A percentile compares a stretch with the other conserved stretches of the same genome.
phyloP scores from a whole-genome alignment of 2,329 filamentous ascomycete genomes.

The Diaporthe sp. region DNA sequence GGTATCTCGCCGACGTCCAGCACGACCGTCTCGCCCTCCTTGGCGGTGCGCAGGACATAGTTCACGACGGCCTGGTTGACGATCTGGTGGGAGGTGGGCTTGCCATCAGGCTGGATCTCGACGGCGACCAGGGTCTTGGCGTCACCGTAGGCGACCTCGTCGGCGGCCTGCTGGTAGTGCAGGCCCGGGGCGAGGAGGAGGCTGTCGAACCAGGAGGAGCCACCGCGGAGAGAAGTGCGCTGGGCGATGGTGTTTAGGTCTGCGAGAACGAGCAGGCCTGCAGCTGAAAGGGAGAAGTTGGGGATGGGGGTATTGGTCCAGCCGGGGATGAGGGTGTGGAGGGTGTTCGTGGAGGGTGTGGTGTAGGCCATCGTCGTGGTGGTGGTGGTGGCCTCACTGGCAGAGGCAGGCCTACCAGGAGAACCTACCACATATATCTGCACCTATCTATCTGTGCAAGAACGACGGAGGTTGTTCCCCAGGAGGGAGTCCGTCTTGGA shows the following conservation, averaged over 20 bases:
- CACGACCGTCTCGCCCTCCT: conserved; percentile 68
- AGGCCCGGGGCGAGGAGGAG: conserved; percentile 72
- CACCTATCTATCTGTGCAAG: background rate
- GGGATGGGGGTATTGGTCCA: conserved; percentile 64
- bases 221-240: conserved; percentile 69
- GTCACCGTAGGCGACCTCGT: conserved; percentile 61
- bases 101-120: conserved; percentile 47
- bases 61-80: conserved; percentile 67
- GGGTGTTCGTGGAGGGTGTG: background rate
- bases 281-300: conserved; percentile 41
- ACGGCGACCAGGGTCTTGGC: conserved; percentile 58
- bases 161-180: conserved; percentile 72
- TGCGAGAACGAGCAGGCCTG: conserved; percentile 61
- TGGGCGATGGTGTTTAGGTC: conserved; percentile 69
- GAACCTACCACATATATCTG: background rate
- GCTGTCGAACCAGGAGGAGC: conserved; percentile 68
- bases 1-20: conserved; percentile 71
- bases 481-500: background rate
- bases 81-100: conserved; percentile 53
- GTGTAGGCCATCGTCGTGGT: background rate
- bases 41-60: conserved; percentile 69
- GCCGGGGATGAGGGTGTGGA: conserved; percentile 27
- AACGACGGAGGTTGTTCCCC: background rate
- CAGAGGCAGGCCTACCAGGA: conserved; percentile 4
- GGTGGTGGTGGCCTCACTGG: conserved; percentile 6